These are phyloP conservation scores for Lenwebbia sp. DNA, from an alignment of 345 rosid species.

Conservation along the genomic window DNA sequence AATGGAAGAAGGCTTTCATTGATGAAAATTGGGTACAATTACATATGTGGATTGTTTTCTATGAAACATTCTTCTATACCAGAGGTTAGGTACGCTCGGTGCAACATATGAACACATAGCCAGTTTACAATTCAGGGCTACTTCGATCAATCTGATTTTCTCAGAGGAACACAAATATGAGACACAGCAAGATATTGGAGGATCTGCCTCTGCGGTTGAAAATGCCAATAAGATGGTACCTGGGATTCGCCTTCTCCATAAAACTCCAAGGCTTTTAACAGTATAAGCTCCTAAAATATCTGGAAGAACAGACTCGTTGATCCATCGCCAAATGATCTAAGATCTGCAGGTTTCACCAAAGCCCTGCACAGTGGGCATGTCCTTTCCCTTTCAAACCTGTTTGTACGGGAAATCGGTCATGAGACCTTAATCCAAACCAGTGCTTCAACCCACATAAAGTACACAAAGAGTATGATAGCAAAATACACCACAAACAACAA, in stretches of 20 bases:
- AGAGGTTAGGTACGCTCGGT: neutral
- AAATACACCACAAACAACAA: neutral
- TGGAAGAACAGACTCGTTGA: constrained; percentile 95
- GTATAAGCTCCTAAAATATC: constrained; percentile 37
- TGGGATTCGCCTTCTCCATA: neutral
- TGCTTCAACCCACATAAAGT: neutral
- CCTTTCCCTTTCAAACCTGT: constrained; percentile 98
- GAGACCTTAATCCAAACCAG: neutral
- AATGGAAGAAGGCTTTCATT: neutral
- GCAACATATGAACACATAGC: neutral
- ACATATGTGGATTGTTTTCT: neutral
- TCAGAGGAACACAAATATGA: neutral
- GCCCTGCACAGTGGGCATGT: constrained; percentile 98
- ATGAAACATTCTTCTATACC: neutral
- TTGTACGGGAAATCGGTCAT: neutral
- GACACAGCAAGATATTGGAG: neutral
- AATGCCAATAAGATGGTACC: neutral
- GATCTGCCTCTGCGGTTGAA: neutral
- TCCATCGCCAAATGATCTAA: constrained; percentile 92
- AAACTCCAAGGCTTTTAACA: neutral
- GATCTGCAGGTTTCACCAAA: constrained; percentile 86
- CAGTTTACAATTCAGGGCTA: neutral
- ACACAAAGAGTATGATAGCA: neutral
- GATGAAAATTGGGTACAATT: neutral
- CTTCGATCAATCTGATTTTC: neutral